phyloP scores from a whole-genome alignment of 2,329 filamentous ascomycete genomes.

The Aaosphaeria pasadenensis region DNA sequence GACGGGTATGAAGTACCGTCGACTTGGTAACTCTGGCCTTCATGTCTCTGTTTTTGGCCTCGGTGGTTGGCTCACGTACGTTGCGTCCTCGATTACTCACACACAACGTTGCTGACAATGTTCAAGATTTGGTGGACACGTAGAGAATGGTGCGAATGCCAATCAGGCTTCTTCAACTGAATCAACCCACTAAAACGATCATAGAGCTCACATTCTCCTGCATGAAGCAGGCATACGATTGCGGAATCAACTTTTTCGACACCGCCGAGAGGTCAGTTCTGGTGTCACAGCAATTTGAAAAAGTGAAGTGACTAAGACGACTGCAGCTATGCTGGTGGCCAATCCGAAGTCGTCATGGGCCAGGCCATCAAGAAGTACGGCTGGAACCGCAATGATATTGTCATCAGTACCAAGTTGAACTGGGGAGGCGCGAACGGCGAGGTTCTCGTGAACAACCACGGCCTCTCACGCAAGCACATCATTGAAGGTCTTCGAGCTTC shows the following conservation, averaged over 20 bases:
- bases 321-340: conserved; percentile 51
- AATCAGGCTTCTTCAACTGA: no score
- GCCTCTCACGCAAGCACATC: conserved; percentile 68
- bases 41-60: conserved; percentile 72
- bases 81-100: neutral
- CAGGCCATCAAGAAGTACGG: conserved; percentile 54
- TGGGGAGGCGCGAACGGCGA: conserved; percentile 57
- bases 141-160: conserved; percentile 56
- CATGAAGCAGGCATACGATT: conserved; percentile 55
- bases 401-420: conserved; percentile 57
- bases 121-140: conserved; percentile 57
- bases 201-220: conserved; percentile 55
- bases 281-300: no score
- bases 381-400: conserved; percentile 56
- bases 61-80: conserved; percentile 64
- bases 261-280: conserved; percentile 14
- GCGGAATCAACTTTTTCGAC: conserved; percentile 44
- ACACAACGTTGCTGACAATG: neutral
- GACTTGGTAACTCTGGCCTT: conserved; percentile 68
- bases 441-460: conserved; percentile 60
- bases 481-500: conserved; percentile 63
- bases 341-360: conserved; percentile 56
- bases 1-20: conserved; percentile 58
- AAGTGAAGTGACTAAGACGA: neutral
- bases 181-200: neutral